A percentile compares a stretch with the other conserved stretches of the same genome.
Conservation (phyloP, 2,329 filamentous ascomycete species). For the Cercospora sp. region DNA sequence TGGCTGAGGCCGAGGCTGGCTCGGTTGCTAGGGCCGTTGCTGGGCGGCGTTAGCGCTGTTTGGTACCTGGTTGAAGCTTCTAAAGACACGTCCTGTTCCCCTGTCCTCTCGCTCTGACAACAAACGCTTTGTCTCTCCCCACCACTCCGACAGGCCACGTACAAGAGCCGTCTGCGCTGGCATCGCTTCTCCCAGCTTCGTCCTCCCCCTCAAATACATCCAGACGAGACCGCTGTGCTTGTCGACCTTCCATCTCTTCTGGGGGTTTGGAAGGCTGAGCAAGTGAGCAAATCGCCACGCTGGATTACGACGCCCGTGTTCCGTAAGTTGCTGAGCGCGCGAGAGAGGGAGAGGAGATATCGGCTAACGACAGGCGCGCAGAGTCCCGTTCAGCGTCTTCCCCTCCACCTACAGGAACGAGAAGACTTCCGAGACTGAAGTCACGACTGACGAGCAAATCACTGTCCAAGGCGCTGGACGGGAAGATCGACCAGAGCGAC, state of each 20-base stretch:
- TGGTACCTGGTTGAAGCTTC: not conserved
- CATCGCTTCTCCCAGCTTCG: not conserved
- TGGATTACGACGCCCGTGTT: slow-evolving; percentile 99
- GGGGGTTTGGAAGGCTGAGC: slow-evolving; percentile 60
- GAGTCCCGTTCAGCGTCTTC: slow-evolving; percentile 99
- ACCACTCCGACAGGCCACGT: slow-evolving; percentile 3
- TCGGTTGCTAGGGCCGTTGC: slow-evolving; percentile 2
- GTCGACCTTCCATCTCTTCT: slow-evolving; percentile 29
- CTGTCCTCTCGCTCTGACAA: slow-evolving; percentile 5
- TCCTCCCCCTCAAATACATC: not conserved
- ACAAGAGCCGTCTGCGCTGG: slow-evolving; percentile 8
- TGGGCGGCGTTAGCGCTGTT: slow-evolving; percentile 12
- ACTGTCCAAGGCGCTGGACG: slow-evolving; percentile 85
- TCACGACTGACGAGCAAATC: slow-evolving; percentile 87
- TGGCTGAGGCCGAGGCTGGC: slow-evolving; percentile 2
- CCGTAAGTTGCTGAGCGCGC: slow-evolving; percentile 49
- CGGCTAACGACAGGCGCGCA: slow-evolving; percentile 19
- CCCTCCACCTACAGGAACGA: slow-evolving; percentile 91
- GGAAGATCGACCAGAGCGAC: slow-evolving; percentile 83
- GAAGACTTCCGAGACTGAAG: slow-evolving; percentile 62
- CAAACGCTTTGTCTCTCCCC: slow-evolving; percentile 1
- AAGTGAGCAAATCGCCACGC: slow-evolving; percentile 81
- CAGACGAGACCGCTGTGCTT: slow-evolving; percentile 24
- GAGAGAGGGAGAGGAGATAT: not conserved
- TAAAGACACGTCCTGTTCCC: slow-evolving; percentile 12